phyloP scores from a whole-genome alignment of 305 asterid species.

The Solanum hybrid region DNA sequence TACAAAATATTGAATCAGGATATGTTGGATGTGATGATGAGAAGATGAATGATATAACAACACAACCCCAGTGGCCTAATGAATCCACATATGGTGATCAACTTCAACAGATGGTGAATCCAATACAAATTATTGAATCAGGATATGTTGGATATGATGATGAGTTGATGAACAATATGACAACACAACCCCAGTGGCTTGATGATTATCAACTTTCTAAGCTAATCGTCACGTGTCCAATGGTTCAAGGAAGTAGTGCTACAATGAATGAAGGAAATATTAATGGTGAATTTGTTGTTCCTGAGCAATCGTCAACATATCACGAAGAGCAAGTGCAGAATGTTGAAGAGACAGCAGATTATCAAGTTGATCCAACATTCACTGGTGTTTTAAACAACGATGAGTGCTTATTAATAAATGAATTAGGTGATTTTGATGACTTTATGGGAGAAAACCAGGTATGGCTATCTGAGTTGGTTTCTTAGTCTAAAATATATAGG shows the following conservation, averaged over 20 bases:
- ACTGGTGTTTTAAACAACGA: neutral
- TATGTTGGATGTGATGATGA: no score
- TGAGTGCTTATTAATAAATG: neutral
- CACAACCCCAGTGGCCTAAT: no score
- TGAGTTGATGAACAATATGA: no score
- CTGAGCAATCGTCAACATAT: neutral
- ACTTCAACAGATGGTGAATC: neutral
- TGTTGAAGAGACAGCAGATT: neutral
- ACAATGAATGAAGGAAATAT: neutral
- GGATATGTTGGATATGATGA: no score
- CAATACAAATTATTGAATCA: neutral
- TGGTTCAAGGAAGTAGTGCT: no score
- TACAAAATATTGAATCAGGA: neutral
- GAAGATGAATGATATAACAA: no score
- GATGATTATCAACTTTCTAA: neutral
- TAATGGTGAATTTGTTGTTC: neutral
- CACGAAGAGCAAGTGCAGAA: neutral
- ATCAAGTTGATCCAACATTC: neutral
- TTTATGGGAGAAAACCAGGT: neutral
- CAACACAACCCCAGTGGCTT: no score
- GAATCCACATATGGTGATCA: no score
- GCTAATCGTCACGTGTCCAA: neutral
- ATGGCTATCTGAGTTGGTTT: neutral
- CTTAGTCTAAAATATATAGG: neutral
- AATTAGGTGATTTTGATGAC: neutral